Base-by-base conservation (phyloP, 805 yeast genomes). In the Lachancea nothofagi region DNA sequence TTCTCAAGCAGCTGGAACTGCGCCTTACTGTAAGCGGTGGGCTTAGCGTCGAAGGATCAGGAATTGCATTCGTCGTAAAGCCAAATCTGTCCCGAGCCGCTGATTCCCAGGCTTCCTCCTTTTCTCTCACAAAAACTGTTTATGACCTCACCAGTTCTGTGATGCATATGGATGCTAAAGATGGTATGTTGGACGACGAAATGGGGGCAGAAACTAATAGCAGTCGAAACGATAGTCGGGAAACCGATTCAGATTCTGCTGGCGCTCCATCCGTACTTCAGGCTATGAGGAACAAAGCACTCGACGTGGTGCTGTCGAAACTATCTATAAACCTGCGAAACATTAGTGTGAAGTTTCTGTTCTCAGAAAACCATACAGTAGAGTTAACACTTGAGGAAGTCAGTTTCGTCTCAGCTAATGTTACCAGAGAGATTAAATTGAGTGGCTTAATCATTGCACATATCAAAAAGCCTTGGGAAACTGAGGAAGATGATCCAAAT, bases 21-120 rank as follows among this genome's bases (percentile, higher is more conserved):
- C 70, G 69, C 19, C 73, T 87, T 14, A 77, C 80, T 2, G 76
- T 84, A 27, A 72, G 78, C 39, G 87, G 81, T 17, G 94, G 94
- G 4, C 80, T 86, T 17, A 71, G 67, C 33, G 65, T 86, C 2
- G 75, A 71, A 18, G 80, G 80, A 5, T 58, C 59, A 3, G 81
- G 78, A 4, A 62, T 86, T 3, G 72, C 72, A 8, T 49, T 79
- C n/a, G 47, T 45, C 30, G 18, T 51, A 4, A 45, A 40, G 23
- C 52, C 56, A 2, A 22, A 20, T 13, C 28, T 29, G 14, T 45
- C 57, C 4, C 35, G 45, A 17, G 61, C 35, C 32, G 42, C 60
- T 32, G 63, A 58, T 44, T 23, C 47, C 29, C 50, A 57, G 1
- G 31, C 42, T 8, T 20, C 41, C 24, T 66, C 64, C 42, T 75